Evolutionary conservation across 805 yeast species (phyloP).

Genomic region (Saturnispora serradocipensis): DNA sequence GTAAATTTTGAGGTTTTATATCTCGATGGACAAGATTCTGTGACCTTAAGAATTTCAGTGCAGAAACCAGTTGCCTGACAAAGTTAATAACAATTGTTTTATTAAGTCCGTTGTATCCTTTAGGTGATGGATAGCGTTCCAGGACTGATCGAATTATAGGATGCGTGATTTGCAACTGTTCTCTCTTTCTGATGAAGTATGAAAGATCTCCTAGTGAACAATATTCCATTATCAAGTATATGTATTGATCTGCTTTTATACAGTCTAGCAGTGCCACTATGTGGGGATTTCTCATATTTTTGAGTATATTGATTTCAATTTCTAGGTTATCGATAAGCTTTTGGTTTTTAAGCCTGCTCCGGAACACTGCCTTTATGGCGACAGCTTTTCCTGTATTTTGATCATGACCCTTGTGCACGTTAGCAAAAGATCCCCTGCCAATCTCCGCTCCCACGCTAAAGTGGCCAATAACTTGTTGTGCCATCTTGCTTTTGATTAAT

Average conservation of each 20-base stretch:
- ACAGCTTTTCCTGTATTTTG: slow-evolving; percentile 48
- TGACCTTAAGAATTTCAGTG: slow-evolving; percentile 70
- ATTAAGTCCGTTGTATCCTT: slow-evolving; percentile 68
- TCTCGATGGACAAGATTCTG: slow-evolving; percentile 90
- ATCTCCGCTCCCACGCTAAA: slow-evolving; percentile 41
- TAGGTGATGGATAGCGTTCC: slow-evolving; percentile 75
- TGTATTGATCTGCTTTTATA: slow-evolving; percentile 62
- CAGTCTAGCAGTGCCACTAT: slow-evolving; percentile 82
- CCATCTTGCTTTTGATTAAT: neutral
- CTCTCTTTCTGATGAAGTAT: slow-evolving; percentile 69
- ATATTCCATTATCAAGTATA: slow-evolving; percentile 91
- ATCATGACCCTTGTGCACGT: slow-evolving; percentile 78
- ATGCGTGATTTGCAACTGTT: slow-evolving; percentile 60
- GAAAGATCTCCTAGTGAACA: slow-evolving; percentile 93
- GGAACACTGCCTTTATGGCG: slow-evolving; percentile 82
- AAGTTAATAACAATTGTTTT: slow-evolving; percentile 74
- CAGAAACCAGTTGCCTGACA: slow-evolving; percentile 76
- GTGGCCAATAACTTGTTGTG: slow-evolving; percentile 7
- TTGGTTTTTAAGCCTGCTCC: slow-evolving; percentile 74
- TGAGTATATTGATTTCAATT: slow-evolving; percentile 82
- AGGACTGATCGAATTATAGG: slow-evolving; percentile 72
- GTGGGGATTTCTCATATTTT: slow-evolving; percentile 86
- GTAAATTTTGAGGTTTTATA: slow-evolving; percentile 84
- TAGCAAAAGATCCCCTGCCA: slow-evolving; percentile 94
- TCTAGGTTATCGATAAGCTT: slow-evolving; percentile 86